Evolutionary conservation across 306 rosid genomes (phyloP), one percentile per base, ranked within the genome.

Genomic region (Fagus sylvatica): DNA sequence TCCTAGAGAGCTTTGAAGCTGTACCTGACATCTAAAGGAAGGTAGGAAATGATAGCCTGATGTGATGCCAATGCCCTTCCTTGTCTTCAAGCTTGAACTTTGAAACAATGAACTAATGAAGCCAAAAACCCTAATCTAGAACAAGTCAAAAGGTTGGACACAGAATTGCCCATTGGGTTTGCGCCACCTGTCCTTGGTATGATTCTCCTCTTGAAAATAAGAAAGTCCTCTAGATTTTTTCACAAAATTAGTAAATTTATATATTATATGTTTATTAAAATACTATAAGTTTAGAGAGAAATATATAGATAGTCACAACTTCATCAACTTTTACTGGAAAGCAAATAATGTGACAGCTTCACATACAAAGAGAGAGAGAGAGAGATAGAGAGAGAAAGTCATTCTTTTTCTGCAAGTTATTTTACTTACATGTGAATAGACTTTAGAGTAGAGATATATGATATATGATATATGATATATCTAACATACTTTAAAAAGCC

Each of bases 121-220:
- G 60, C 42, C 22, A 51, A 71, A 22, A 71, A 51, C 61, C 62
- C 61, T 48, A 71, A 34, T 32, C 28, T 16, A 28, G 19, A 15
- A 8, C 4, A 4, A 57, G 64, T 57, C 13, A 28, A 57, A 57
- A 57, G 33, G 13, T 8, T 56, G 62, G 62, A 56, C 33, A 22
- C 33, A 22, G 30, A 6, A 32, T 8, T 28, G 41, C 3, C 5
- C 36, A 15, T 13, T 32, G 32, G n/a, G 19, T 32, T 33, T n/a
- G 71, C 33, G 22, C 78, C 61, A 62, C 78, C 46, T 34, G 53
- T 34, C 57, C 62, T 57, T 16, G 12, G 3, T 16, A 77, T 69
- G 79, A 81, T 68, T 59, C 36, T 48, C 71, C 39, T 19, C 37
- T 34, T 60, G 37, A 30, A 77, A 10, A 16, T 16, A 53, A 7